These are phyloP conservation scores for Xylaria sp. DNA, from an alignment of 2,329 filamentous ascomycete species.

Conservation along the genomic window DNA sequence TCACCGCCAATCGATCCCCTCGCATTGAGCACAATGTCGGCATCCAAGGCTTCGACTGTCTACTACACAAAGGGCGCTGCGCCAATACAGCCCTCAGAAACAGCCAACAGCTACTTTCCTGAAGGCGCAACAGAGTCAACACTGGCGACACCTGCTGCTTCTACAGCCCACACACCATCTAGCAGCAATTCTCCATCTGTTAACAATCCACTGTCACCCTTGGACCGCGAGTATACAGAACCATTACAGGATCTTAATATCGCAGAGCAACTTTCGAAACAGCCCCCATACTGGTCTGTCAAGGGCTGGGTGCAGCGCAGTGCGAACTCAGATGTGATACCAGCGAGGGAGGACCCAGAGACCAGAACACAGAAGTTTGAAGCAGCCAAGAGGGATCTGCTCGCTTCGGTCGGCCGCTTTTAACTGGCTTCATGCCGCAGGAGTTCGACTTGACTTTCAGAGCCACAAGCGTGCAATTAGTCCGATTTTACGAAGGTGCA, in stretches of 20 bases:
- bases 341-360: slow-evolving; percentile 48
- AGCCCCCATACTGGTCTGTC: slow-evolving; percentile 46
- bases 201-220: slow-evolving; percentile 46
- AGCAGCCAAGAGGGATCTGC: slow-evolving; percentile 60
- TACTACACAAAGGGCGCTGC: slow-evolving; percentile 1
- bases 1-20: slow-evolving; percentile 1
- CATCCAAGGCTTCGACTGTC: background rate
- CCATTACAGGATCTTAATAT: slow-evolving; percentile 48
- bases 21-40: slow-evolving; percentile 13
- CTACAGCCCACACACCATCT: slow-evolving; percentile 18
- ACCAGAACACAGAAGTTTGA: slow-evolving; percentile 57
- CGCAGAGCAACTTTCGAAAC: slow-evolving; percentile 47
- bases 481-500: slow-evolving; percentile 23
- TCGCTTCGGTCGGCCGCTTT: slow-evolving; percentile 48
- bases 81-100: slow-evolving; percentile 37
- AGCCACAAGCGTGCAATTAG: slow-evolving; percentile 20
- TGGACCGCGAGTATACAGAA: slow-evolving; percentile 44
- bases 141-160: background rate
- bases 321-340: slow-evolving; percentile 30
- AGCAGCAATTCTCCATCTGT: slow-evolving; percentile 17
- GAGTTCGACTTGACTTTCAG: background rate
- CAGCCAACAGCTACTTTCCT: slow-evolving; percentile 41
- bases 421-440: slow-evolving; percentile 27
- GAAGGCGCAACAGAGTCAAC: slow-evolving; percentile 18
- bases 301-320: slow-evolving; percentile 47